Base-by-base conservation (phyloP, 345 rosid species). In the Luvunga scandens region DNA sequence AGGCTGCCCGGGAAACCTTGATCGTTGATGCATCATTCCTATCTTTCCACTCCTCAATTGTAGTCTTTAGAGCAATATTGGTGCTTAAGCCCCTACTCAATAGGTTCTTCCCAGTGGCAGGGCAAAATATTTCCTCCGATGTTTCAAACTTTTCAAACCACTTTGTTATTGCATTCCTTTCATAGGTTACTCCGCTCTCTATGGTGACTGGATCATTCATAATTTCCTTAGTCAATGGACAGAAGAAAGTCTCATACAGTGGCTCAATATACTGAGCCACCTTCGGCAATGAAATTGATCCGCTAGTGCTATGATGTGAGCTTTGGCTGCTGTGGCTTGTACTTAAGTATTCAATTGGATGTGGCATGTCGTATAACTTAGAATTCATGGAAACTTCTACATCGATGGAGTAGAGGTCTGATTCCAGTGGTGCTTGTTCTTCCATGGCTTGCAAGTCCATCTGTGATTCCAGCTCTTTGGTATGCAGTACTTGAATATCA, bases 141-240 rank as follows among this genome's bases (percentile, higher is more conserved):
- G 85, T 74, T 64, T 71, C 74, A 27, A 77, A 90, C 67, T 73
- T 82, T 19, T 85, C 80, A 67, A 95, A 88, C 98, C 97, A 95
- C 57, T 88, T 82, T 21, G 75, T 72, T 67, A 95, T 86, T 75
- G 94, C 94, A 78, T 79, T 75, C 75, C 91, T 87, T 69, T 95
- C 98, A 79, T 83, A 95, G 19, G 98, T 95, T 50, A 88, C 86
- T 80, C 97, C 98, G 63, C 87, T 93, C 79, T 92, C 89, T 48
- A 87, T 64, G 76, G 93, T 91, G 50, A 95, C 98, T 22, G 98
- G 98, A 85, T 95, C 98, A 28, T 88, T 91, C 98, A 95, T 95
- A 66, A 93, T 63, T 65, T 90, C 86, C 86, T 88, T 91, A 39
- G 95, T 90, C 83, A 95, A 73, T 22, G 98, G 97, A 81, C 98